These are phyloP conservation scores for Tetrapyrgos nigripes DNA, from an alignment of 1,284 basidiomycete genomes.

Conservation along the genomic window DNA sequence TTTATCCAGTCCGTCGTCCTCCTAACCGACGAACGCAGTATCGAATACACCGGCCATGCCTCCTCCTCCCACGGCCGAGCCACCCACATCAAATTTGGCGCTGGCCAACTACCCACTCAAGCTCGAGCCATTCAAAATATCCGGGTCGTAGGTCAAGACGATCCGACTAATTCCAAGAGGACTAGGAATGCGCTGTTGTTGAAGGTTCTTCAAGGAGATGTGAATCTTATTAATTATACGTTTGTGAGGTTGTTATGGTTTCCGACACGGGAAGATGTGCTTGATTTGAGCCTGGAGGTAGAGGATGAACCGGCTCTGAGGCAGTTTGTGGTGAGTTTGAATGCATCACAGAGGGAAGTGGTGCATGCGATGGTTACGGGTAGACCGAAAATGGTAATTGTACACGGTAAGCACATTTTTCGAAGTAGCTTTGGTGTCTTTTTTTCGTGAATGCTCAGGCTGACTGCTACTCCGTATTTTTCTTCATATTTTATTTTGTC, in stretches of 20 bases:
- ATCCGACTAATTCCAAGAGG: neutral
- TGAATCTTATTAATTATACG: slow-evolving; percentile 26
- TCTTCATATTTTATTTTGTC: slow-evolving; percentile 7
- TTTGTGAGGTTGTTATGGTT: slow-evolving; percentile 44
- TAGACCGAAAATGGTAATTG: slow-evolving; percentile 28
- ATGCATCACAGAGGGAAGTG: slow-evolving; percentile 34
- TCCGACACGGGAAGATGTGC: slow-evolving; percentile 22
- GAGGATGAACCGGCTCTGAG: neutral
- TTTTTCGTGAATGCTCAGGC: too few relatives aligned
- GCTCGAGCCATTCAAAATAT: slow-evolving; percentile 31
- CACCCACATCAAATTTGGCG: slow-evolving; percentile 31
- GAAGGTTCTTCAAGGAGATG: slow-evolving; percentile 8
- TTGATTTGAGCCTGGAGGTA: neutral
- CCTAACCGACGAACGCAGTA: slow-evolving; percentile 33
- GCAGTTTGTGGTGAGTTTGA: slow-evolving; percentile 25
- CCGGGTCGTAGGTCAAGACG: slow-evolving; percentile 40
- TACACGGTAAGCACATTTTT: slow-evolving; percentile 31
- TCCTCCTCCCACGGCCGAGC: slow-evolving; percentile 31
- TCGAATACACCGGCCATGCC: slow-evolving; percentile 34
- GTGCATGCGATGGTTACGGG: slow-evolving; percentile 32
- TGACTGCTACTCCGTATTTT: too few relatives aligned
- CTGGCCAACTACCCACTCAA: neutral
- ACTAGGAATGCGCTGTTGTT: neutral
- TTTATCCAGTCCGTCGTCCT: slow-evolving; percentile 32
- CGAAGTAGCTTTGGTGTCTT: neutral